Base-by-base conservation (phyloP, 257 asterid genomes). In the Gentiana dahurica region DNA sequence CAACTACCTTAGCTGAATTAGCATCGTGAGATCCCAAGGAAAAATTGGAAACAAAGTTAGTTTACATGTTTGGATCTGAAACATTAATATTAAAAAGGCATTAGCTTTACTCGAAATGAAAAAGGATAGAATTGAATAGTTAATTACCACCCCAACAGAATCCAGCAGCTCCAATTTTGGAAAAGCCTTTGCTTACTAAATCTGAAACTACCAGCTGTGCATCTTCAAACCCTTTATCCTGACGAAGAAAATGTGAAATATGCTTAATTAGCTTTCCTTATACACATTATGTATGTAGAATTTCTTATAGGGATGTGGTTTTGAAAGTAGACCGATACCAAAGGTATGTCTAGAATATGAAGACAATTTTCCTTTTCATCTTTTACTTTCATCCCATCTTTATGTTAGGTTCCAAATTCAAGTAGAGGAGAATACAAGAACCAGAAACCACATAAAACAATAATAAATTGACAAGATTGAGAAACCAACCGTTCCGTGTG, bases 1-100 rank as follows among this genome's bases (percentile, higher is more conserved):
- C 81, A 11, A 68, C 83, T 61, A 78, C 82, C 74, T 80, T 80
- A 59, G 76, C 88, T 83, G 84, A 51, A 24, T 66, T 63, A 48
- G 56, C 44, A 53, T 12, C 8, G 33, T 33, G 34, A 24, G 24
- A 24, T 24, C 24, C 24, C 24, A 24, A 24, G 1, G 24, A 24
- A 24, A 24, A 24, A 24, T 24, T 24, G 24, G 24, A 24, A 24
- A 24, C 24, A 24, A 24, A 24, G 24, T 24, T 24, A 24, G 24
- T 24, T 24, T 24, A 24, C 24, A 24, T 24, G 24, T 24, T 24
- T 24, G 24, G 24, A 24, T 24, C 24, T 24, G 24, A 24, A 24
- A 24, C 24, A 24, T 24, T 24, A 24, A 24, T 24, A 24, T 24
- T 24, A 24, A 24, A 24, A 24, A 24, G 24, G 24, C 24, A 24